phyloP scores from a whole-genome alignment of 2,329 filamentous ascomycete species.

The Fusarium luffae region DNA sequence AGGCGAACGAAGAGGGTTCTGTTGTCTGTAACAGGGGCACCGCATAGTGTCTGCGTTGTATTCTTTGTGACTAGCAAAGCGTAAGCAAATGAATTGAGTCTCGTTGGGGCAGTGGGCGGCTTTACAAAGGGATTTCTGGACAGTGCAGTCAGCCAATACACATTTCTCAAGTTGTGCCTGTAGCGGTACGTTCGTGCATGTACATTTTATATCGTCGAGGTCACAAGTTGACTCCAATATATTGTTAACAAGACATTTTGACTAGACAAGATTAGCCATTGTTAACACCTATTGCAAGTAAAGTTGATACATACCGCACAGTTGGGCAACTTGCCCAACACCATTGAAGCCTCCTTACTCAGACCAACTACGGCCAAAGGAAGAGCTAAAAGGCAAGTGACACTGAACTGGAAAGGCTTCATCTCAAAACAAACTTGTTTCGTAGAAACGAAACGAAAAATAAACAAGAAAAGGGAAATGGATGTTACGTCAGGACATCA shows the following conservation, averaged over 20 bases:
- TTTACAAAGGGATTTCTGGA: slow-evolving; percentile 48
- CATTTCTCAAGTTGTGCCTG: slow-evolving; percentile 43
- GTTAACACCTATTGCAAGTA: neutral
- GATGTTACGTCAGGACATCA: neutral
- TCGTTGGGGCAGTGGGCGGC: neutral
- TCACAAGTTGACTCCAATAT: slow-evolving; percentile 43
- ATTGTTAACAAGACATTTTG: slow-evolving; percentile 41
- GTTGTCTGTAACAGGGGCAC: slow-evolving; percentile 46
- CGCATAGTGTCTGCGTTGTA: slow-evolving; percentile 43
- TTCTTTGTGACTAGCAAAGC: slow-evolving; percentile 38
- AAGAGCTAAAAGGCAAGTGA: slow-evolving; percentile 13
- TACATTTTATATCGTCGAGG: slow-evolving; percentile 44
- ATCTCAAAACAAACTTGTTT: neutral
- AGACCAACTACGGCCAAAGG: neutral
- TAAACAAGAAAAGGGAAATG: neutral
- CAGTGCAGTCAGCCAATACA: slow-evolving; percentile 44
- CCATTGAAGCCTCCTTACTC: neutral
- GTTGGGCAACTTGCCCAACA: slow-evolving; percentile 38
- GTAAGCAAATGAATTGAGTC: neutral
- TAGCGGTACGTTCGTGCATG: slow-evolving; percentile 46
- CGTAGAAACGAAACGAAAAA: neutral
- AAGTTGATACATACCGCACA: slow-evolving; percentile 46
- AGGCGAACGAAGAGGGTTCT: slow-evolving; percentile 24
- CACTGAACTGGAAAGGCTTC: neutral
- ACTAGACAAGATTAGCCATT: slow-evolving; percentile 27